Evolutionary conservation across 306 rosid genomes (phyloP), one percentile per base, ranked within the genome.

Genomic region (Styphnolobium japonicum): DNA sequence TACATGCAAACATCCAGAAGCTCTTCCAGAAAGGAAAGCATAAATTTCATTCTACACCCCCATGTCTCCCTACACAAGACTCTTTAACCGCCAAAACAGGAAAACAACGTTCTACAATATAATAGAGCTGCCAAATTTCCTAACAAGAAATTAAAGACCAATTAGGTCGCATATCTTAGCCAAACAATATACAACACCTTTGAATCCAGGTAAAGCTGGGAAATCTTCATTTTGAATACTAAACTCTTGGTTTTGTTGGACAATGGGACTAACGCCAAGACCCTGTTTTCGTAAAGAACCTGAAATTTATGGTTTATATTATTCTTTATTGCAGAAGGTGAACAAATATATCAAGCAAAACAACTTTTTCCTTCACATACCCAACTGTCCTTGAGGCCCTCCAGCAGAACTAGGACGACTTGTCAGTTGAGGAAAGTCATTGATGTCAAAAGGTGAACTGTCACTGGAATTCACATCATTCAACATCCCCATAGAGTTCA

Each of bases 351-450:
- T 63, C 34, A 83, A 74, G 42, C 39, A 55, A 43, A 71, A 53
- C 18, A 69, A 25, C 23, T 70, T 61, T 51, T 70, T 61, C 66
- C 68, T 76, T 56, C 19, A 37, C 87, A 75, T 81, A 96, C 99
- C 94, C 68, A 96, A 78, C 81, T 96, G 99, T 53, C 99, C 98
- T 84, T 93, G 99, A 75, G 99, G 92, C 62, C 98, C 99, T 75
- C 98, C 98, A 6, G 99, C 96, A 48, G 99, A 96, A 83, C 90
- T 93, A 18, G 99, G 99, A 56, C 97, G 99, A 76, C 97, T 93
- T 19, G 94, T 66, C 83, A 91, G 73, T 84, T 89, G 96, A 86
- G 99, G 99, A 80, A 96, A 93, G 75, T 96, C 99, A 62, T 96
- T 93, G 60, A 93, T 58, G 83, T 96, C 99, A 86, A 93, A 93